phyloP scores from a whole-genome alignment of 371 early-diverging fungal species.

The Mucor irregularis region DNA sequence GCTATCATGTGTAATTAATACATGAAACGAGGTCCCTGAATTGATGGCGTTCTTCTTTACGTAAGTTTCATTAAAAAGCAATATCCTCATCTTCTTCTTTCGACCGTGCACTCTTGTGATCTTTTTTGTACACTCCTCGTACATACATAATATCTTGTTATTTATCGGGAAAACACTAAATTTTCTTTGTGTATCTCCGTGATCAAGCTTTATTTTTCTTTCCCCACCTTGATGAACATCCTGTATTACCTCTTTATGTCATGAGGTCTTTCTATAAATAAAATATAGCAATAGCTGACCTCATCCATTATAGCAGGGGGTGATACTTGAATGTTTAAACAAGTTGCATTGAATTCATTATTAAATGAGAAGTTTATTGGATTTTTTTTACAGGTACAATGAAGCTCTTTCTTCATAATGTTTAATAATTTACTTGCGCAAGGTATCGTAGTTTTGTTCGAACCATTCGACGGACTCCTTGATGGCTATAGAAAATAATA shows the following conservation, averaged over 20 bases:
- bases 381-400: neutral
- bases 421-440: slow-evolving; percentile 52
- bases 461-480: slow-evolving; percentile 83
- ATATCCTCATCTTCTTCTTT: neutral
- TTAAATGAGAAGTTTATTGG: neutral
- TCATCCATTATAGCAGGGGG: neutral
- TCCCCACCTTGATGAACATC: neutral
- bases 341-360: neutral
- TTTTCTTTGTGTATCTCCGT: neutral
- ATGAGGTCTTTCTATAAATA: neutral
- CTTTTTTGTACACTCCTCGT: neutral
- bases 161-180: neutral
- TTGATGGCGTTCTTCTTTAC: too few species aligned
- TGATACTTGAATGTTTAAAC: neutral
- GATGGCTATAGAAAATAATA: slow-evolving; percentile 53
- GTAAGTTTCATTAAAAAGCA: too few species aligned
- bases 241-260: neutral
- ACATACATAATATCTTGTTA: too few species aligned
- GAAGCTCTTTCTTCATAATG: too few species aligned
- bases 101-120: slow-evolving; percentile 1
- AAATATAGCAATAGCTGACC: neutral
- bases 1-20: too few species aligned
- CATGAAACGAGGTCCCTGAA: too few species aligned
- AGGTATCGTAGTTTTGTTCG: slow-evolving; percentile 66
- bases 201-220: neutral